Conservation (phyloP, 371 early-diverging fungal genomes). For the Apophysomyces ossiformis region DNA sequence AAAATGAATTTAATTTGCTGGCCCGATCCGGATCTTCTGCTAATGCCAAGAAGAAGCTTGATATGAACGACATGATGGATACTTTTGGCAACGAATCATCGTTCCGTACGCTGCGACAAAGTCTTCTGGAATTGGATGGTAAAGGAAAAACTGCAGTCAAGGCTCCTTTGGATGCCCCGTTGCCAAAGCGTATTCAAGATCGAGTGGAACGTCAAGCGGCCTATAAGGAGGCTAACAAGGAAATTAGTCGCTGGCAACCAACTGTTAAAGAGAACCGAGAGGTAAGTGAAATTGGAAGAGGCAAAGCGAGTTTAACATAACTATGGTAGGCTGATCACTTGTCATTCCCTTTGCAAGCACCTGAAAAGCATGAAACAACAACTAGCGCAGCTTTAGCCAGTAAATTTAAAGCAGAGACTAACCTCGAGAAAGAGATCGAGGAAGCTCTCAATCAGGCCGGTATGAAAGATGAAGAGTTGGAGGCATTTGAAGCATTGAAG, state of each 20-base stretch:
- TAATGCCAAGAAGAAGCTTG: slow-evolving; percentile 61
- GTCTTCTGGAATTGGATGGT: slow-evolving; percentile 62
- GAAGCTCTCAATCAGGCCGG: slow-evolving; percentile 70
- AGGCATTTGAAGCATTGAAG: slow-evolving; percentile 85
- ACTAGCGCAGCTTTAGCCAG: slow-evolving; percentile 67
- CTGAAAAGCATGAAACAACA: slow-evolving; percentile 31
- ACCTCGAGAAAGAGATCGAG: slow-evolving; percentile 84
- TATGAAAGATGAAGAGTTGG: slow-evolving; percentile 77
- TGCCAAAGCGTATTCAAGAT: slow-evolving; percentile 84
- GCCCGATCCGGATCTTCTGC: slow-evolving; percentile 43
- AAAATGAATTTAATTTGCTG: slow-evolving; percentile 78
- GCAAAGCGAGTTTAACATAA: not conserved
- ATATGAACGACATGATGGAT: slow-evolving; percentile 76
- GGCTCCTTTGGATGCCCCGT: slow-evolving; percentile 75
- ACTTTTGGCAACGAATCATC: slow-evolving; percentile 63
- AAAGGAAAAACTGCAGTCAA: slow-evolving; percentile 51
- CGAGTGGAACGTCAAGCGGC: slow-evolving; percentile 87
- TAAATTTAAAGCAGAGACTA: slow-evolving; percentile 62
- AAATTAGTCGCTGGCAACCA: slow-evolving; percentile 84
- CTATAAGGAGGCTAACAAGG: slow-evolving; percentile 76
- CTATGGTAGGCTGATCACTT: slow-evolving; percentile 75
- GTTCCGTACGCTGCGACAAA: slow-evolving; percentile 67
- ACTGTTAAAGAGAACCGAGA: slow-evolving; percentile 83
- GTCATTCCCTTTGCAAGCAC: slow-evolving; percentile 66
- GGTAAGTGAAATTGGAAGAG: slow-evolving; percentile 12